Percentiles rank a stretch among this genome's conserved stretches.
Conservation (phyloP, 108 stramenopile genomes). For the Nitzschia sp. region DNA sequence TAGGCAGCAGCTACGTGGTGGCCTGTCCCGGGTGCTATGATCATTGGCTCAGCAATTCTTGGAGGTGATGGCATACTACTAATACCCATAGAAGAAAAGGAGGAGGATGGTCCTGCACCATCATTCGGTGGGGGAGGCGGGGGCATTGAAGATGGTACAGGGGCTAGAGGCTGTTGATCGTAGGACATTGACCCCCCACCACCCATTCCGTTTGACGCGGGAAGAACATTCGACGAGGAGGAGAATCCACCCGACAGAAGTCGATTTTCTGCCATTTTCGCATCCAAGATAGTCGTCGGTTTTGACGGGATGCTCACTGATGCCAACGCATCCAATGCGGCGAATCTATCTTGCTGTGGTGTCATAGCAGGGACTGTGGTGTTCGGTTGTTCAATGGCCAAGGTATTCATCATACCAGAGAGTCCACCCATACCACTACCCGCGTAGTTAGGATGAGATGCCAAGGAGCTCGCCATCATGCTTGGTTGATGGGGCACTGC, state of each 20-base stretch:
- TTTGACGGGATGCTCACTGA: not conserved
- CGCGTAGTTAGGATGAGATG: not conserved
- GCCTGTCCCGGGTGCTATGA: constrained; percentile 19
- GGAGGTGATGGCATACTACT: not conserved
- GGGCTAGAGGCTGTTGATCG: not conserved
- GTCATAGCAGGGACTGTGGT: constrained; percentile 8
- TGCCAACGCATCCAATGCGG: constrained; percentile 45
- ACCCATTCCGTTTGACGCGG: not conserved
- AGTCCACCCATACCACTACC: not conserved
- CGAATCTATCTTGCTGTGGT: constrained; percentile 35
- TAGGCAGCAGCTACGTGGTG: constrained; percentile 17
- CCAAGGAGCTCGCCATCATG: too few relatives aligned
- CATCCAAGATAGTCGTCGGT: constrained; percentile 8
- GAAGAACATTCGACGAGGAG: not conserved
- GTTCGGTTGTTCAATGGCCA: not conserved
- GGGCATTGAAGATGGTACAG: constrained; percentile 6
- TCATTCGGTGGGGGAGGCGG: constrained; percentile 1
- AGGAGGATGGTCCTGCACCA: not conserved
- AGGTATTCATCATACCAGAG: not conserved
- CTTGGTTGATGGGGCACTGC: not conserved
- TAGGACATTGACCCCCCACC: not conserved
- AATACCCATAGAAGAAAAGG: not conserved
- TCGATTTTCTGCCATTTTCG: constrained; percentile 9
- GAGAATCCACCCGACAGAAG: constrained; percentile 8
- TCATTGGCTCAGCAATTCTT: constrained; percentile 11